A percentile compares a stretch with the other conserved stretches of the same genome.
Evolutionary conservation across 306 rosid species (phyloP).

Genomic region (Vigna unguiculata): DNA sequence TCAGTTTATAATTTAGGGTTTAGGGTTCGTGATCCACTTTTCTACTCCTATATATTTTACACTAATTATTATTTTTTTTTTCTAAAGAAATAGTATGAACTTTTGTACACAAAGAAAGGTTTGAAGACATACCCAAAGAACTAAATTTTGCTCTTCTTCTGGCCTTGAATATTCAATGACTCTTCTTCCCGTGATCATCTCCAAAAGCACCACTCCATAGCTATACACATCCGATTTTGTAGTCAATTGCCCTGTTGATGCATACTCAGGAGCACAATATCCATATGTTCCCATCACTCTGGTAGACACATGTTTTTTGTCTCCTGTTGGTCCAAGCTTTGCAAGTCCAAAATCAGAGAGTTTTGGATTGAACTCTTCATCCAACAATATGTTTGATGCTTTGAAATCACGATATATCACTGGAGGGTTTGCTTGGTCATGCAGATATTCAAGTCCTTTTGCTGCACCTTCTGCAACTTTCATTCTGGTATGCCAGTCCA

Average conservation of each 20-base stretch:
- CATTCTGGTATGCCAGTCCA: conserved; percentile 85
- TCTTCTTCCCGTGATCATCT: conserved; percentile 88
- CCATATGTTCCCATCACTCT: conserved; percentile 99
- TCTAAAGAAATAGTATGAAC: background rate
- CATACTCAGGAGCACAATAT: conserved; percentile 96
- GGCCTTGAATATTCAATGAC: conserved; percentile 76
- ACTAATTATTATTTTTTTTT: background rate
- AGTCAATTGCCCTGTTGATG: conserved; percentile 77
- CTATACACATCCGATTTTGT: conserved; percentile 86
- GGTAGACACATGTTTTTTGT: conserved; percentile 76
- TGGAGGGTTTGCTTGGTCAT: conserved; percentile 77
- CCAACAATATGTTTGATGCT: conserved; percentile 81
- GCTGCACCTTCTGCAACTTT: conserved; percentile 90
- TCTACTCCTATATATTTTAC: too few relatives aligned
- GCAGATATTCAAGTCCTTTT: conserved; percentile 84
- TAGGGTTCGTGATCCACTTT: too few relatives aligned
- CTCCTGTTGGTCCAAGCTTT: conserved; percentile 84
- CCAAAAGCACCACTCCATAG: conserved; percentile 87
- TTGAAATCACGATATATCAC: conserved; percentile 94
- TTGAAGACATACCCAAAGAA: conserved; percentile 74
- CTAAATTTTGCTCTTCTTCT: conserved; percentile 72
- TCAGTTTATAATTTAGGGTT: too few relatives aligned
- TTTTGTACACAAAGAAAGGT: conserved; percentile 9
- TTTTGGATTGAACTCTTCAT: conserved; percentile 72
- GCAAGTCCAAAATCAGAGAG: conserved; percentile 96